These are phyloP conservation scores for Punica granatum DNA, from an alignment of 345 rosid genomes.

Conservation along the genomic window DNA sequence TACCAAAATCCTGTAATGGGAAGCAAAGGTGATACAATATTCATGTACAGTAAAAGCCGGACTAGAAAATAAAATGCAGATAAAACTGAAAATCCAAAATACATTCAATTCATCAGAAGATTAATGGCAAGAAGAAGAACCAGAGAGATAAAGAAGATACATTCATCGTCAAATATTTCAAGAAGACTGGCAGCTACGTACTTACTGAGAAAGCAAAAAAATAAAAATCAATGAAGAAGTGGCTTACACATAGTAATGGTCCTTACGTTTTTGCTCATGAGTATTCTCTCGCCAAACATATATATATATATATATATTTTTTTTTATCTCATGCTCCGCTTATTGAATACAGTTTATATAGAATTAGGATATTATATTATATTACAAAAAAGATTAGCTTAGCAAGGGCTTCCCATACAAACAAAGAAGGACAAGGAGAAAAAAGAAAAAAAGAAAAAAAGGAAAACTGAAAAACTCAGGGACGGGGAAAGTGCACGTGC, in stretches of 20 bases:
- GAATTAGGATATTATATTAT: no score
- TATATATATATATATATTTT: no score
- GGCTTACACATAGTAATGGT: neutral
- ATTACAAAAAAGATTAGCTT: no score
- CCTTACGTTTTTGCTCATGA: neutral
- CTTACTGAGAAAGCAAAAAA: neutral
- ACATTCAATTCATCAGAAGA: neutral
- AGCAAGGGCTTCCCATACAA: no score
- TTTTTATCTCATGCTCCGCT: no score
- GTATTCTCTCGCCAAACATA: neutral
- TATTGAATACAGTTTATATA: no score
- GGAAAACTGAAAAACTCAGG: neutral
- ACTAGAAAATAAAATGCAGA: neutral
- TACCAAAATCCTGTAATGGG: slow-evolving; percentile 65
- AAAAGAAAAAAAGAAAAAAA: neutral
- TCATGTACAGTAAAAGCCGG: neutral
- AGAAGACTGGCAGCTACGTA: neutral
- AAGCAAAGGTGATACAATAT: neutral
- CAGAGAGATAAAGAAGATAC: neutral
- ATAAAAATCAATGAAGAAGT: neutral
- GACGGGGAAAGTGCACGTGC: neutral
- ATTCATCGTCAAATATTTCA: neutral
- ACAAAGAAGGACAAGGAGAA: no score
- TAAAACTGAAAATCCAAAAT: neutral
- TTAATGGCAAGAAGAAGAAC: neutral